phyloP scores from a whole-genome alignment of 805 yeast genomes.

The Candida khao-thaluensis region DNA sequence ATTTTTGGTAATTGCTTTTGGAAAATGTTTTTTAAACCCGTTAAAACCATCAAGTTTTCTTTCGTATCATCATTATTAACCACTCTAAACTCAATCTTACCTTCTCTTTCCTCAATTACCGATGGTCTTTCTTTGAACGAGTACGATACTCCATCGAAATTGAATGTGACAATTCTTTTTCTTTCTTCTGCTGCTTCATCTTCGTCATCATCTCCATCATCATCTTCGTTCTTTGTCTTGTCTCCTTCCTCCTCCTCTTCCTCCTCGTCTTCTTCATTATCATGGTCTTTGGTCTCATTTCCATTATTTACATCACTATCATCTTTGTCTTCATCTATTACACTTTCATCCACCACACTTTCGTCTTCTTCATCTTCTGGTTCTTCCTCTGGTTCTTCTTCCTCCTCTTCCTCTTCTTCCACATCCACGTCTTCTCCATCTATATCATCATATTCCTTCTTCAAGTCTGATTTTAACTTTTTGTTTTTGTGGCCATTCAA shows the following conservation, averaged over 20 bases:
- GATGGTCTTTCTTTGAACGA: conserved; percentile 91
- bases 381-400: background rate
- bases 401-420: background rate
- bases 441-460: conserved; percentile 28
- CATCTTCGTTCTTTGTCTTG: conserved; percentile 25
- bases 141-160: conserved; percentile 75
- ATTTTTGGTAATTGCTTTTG: conserved; percentile 97
- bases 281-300: conserved; percentile 30
- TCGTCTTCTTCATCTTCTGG: background rate
- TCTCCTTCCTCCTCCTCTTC: conserved; percentile 9
- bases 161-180: conserved; percentile 48
- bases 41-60: conserved; percentile 86
- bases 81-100: conserved; percentile 90
- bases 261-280: conserved; percentile 12
- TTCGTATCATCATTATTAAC: conserved; percentile 90
- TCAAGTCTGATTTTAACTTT: conserved; percentile 20
- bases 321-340: conserved; percentile 22
- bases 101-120: conserved; percentile 89
- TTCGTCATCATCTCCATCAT: conserved; percentile 44
- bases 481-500: conserved; percentile 6
- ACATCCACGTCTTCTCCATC: too few relatives aligned
- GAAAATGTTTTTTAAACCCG: conserved; percentile 93
- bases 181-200: conserved; percentile 44
- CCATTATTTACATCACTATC: background rate
- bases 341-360: conserved; percentile 25